Evolutionary conservation across 176 grass and related monocot species (phyloP).

Genomic region (Olyra latifolia): DNA sequence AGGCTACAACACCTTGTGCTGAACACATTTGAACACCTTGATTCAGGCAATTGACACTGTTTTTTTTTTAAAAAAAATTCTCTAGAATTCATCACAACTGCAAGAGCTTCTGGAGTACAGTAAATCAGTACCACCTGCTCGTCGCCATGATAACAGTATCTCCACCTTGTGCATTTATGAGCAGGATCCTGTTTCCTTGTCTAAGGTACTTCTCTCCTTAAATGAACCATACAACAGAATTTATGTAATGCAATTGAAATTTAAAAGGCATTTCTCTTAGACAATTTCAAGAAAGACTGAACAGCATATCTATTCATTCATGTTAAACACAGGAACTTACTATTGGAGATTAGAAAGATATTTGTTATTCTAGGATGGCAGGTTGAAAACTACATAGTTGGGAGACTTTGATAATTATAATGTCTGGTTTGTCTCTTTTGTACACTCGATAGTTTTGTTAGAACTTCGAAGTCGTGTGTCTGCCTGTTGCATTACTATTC

Average conservation of each 20-base stretch:
- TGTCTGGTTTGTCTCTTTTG: not conserved
- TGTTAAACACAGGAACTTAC: not conserved
- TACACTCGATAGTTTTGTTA: not conserved
- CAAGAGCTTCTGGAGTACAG: constrained; percentile 82
- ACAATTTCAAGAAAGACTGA: constrained; percentile 2
- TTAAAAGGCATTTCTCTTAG: constrained; percentile 2
- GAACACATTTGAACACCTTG: not conserved
- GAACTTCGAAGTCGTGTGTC: not conserved
- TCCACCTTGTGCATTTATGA: constrained; percentile 71
- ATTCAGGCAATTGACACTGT: not conserved
- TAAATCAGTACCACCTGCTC: constrained; percentile 56
- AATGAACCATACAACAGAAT: constrained; percentile 11
- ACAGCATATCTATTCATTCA: not conserved
- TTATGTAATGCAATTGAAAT: not conserved
- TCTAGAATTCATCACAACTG: constrained; percentile 66
- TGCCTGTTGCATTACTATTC: not conserved
- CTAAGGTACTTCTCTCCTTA: constrained; percentile 58
- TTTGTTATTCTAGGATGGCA: not conserved
- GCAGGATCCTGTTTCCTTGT: constrained; percentile 62
- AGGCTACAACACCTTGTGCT: not conserved
- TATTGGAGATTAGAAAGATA: not conserved
- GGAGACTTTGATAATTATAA: not conserved
- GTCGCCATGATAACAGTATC: constrained; percentile 68
- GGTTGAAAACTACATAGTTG: not conserved
- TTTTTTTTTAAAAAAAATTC: constrained; percentile 19